Conservation (phyloP, 306 rosid species). For the Mimosa pudica region DNA sequence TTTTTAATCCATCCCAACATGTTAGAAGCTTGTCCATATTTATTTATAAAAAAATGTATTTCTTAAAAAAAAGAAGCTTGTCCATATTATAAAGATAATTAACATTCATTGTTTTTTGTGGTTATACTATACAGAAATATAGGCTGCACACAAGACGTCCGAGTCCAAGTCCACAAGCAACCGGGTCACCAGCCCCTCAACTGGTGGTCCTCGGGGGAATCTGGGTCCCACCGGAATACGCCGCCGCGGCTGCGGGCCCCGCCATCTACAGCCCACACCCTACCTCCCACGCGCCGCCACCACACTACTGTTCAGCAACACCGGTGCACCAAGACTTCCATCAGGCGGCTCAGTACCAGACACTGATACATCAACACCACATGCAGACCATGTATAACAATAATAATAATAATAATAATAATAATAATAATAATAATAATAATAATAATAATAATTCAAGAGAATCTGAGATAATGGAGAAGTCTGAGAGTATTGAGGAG, state of each 20-base stretch:
- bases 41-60: too few relatives aligned
- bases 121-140: slow-evolving; percentile 69
- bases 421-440: slow-evolving; percentile 41
- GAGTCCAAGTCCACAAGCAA: slow-evolving; percentile 81
- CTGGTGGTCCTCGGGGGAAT: slow-evolving; percentile 89
- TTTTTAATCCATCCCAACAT: too few relatives aligned
- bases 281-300: slow-evolving; percentile 63
- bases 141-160: slow-evolving; percentile 97
- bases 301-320: slow-evolving; percentile 68
- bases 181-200: slow-evolving; percentile 71
- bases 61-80: too few relatives aligned
- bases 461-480: slow-evolving; percentile 40
- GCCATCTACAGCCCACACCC: slow-evolving; percentile 77
- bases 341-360: slow-evolving; percentile 55
- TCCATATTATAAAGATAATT: too few relatives aligned
- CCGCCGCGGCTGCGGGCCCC: slow-evolving; percentile 50
- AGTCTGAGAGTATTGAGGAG: slow-evolving; percentile 93
- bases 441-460: too few relatives aligned
- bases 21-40: too few relatives aligned
- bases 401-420: background rate
- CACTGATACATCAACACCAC: slow-evolving; percentile 50
- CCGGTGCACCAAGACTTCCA: slow-evolving; percentile 77
- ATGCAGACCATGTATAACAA: slow-evolving; percentile 64
- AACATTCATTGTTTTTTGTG: background rate
- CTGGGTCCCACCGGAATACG: slow-evolving; percentile 97